Evolutionary conservation across 768 basidiomycete genomes (phyloP), one percentile per base, ranked within the genome.

Genomic region (Hirschioporus abietinus): DNA sequence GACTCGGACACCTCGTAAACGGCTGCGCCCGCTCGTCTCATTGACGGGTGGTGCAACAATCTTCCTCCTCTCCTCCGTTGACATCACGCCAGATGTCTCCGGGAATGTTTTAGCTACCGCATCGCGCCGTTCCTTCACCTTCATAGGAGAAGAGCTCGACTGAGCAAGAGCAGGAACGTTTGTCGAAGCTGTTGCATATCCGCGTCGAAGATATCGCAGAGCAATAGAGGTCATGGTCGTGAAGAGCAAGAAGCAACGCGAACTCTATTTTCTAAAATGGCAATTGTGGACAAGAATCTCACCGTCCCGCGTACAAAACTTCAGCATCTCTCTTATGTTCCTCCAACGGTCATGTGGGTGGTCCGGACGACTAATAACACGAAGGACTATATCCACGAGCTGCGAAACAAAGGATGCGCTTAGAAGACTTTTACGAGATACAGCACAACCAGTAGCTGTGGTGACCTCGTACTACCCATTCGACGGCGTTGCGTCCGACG

Each of bases 371-470:
- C 12, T 52, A 15, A 3, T 20, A 15, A 52, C 42, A 2, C 42
- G 42, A 52, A 52, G 42, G 12, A 3, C 20, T 52, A 6, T 52
- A 52, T 52, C 42, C 12, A 52, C 42, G 42, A 52, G 42, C 20
- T 52, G 12, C 12, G 42, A 52, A 24, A 20, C 35, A 25, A 27
- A 58, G 35, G 15, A 64, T 35, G 23, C 25, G 15, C 79, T 92
- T 36, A 84, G 88, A 10, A 76, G 76, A 0, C 82, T 93, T 7
- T 80, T 93, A n/a, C 84, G 92, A 67, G 84, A 89, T 69, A 86
- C 87, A 2, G 92, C 90, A 0, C 92, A 97, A 75, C 89, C 93
- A 8, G 95, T 96, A 36, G 91, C 92, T 1, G 88, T 96, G 65
- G 85, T 95, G 69, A 93, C 94, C 1, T 86, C 92, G 0, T 76